Evolutionary conservation across 192 early-diverging fungal genomes (phyloP).

Genomic region (Tieghemiomyces parasiticus): DNA sequence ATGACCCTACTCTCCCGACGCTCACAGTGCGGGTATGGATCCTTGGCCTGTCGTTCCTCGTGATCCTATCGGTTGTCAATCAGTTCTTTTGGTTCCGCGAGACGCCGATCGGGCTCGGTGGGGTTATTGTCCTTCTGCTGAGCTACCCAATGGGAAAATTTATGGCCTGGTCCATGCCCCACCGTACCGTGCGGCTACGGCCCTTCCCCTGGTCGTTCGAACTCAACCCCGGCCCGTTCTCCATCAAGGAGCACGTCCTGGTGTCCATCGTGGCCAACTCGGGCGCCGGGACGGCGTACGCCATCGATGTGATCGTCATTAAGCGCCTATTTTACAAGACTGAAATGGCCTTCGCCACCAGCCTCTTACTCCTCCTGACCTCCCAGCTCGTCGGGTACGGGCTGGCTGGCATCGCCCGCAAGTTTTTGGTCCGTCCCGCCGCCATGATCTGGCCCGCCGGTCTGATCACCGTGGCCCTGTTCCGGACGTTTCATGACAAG

Average conservation of each 20-base stretch:
- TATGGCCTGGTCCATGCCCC: slow-evolving; percentile 43
- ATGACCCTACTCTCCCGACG: slow-evolving; percentile 43
- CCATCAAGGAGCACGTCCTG: slow-evolving; percentile 78
- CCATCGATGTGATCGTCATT: slow-evolving; percentile 58
- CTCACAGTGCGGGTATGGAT: slow-evolving; percentile 60
- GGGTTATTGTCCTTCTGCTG: slow-evolving; percentile 57
- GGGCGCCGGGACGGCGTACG: slow-evolving; percentile 52
- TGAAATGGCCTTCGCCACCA: slow-evolving; percentile 43
- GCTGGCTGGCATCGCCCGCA: slow-evolving; percentile 53
- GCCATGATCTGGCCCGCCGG: slow-evolving; percentile 80
- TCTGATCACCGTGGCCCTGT: slow-evolving; percentile 60
- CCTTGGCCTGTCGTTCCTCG: slow-evolving; percentile 52
- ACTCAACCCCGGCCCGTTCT: slow-evolving; percentile 77
- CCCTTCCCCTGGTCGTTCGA: slow-evolving; percentile 35
- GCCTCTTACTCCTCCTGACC: slow-evolving; percentile 49
- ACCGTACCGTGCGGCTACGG: slow-evolving; percentile 3
- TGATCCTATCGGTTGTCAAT: slow-evolving; percentile 48
- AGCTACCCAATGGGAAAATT: slow-evolving; percentile 58
- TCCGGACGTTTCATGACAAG: slow-evolving; percentile 57
- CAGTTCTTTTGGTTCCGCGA: slow-evolving; percentile 81
- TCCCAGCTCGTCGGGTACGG: slow-evolving; percentile 53
- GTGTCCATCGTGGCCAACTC: slow-evolving; percentile 62
- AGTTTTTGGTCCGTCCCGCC: slow-evolving; percentile 71
- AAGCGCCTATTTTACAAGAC: slow-evolving; percentile 51
- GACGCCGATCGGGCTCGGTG: slow-evolving; percentile 52